A percentile compares a stretch with the other conserved stretches of the same genome.
phyloP scores from a whole-genome alignment of 2,329 filamentous ascomycete species.

The Alternaria metachromatica region DNA sequence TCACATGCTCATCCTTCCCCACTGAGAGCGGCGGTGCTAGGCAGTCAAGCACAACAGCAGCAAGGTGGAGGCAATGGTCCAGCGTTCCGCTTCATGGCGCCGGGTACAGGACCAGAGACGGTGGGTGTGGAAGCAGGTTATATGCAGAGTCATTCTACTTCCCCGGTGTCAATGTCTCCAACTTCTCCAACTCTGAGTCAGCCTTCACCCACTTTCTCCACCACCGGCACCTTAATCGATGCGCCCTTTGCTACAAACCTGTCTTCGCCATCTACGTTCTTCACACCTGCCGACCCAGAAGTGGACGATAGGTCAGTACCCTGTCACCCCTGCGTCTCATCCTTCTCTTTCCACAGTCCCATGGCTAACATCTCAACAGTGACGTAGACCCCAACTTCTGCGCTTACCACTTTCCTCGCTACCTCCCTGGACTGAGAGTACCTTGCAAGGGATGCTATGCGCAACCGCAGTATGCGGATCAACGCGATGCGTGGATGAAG shows the following conservation, averaged over 20 bases:
- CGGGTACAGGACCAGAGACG: neutral
- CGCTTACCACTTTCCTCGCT: conserved; percentile 25
- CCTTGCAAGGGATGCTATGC: conserved; percentile 39
- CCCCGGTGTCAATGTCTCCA: neutral
- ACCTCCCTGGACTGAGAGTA: conserved; percentile 16
- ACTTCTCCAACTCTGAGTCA: neutral
- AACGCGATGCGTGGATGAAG: conserved; percentile 22
- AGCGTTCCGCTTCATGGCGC: conserved; percentile 11
- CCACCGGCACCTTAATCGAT: conserved; percentile 4
- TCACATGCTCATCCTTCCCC: neutral
- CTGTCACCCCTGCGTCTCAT: neutral
- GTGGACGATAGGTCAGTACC: neutral
- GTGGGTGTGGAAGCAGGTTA: neutral
- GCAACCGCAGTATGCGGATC: conserved; percentile 17
- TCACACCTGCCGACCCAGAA: neutral
- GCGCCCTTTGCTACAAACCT: neutral
- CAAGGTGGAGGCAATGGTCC: neutral
- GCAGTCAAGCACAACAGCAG: neutral
- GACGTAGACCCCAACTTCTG: conserved; percentile 22
- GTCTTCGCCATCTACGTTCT: neutral
- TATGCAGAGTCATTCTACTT: neutral
- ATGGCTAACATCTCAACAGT: neutral
- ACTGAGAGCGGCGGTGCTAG: neutral
- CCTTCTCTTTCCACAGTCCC: neutral
- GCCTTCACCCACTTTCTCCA: conserved; percentile 1